These are phyloP conservation scores for Multifurca ochricompacta DNA, from an alignment of 768 basidiomycete genomes.

Conservation along the genomic window DNA sequence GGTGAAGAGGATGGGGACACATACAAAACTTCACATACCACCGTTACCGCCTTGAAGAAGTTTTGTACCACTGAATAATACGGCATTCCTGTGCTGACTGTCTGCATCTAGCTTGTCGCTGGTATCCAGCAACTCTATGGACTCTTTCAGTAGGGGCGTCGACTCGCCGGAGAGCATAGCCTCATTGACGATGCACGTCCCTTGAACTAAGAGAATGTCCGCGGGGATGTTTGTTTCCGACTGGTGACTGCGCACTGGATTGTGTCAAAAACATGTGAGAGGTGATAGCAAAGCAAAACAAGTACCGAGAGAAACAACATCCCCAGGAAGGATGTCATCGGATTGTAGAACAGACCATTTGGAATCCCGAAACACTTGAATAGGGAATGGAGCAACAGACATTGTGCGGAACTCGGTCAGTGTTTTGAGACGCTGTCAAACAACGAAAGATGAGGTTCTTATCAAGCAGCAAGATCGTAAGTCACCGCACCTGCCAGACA, in stretches of 20 bases:
- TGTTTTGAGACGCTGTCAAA: slow-evolving; percentile 74
- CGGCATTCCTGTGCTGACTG: slow-evolving; percentile 74
- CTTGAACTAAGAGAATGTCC: slow-evolving; percentile 86
- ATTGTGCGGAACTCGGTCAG: slow-evolving; percentile 95
- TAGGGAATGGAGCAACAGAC: slow-evolving; percentile 86
- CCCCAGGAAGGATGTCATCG: slow-evolving; percentile 85
- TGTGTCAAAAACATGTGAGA: slow-evolving; percentile 7
- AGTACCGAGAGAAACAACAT: slow-evolving; percentile 75
- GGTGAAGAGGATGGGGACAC: slow-evolving; percentile 3
- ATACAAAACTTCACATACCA: slow-evolving; percentile 28
- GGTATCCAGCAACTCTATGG: slow-evolving; percentile 74
- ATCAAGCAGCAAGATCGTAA: background rate
- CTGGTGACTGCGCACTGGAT: slow-evolving; percentile 47
- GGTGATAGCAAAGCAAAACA: slow-evolving; percentile 21
- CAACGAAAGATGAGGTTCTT: slow-evolving; percentile 2
- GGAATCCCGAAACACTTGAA: slow-evolving; percentile 70
- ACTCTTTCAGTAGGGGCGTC: slow-evolving; percentile 93
- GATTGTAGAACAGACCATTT: slow-evolving; percentile 79
- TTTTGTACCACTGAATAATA: slow-evolving; percentile 96
- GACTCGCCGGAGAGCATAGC: slow-evolving; percentile 99
- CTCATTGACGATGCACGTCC: slow-evolving; percentile 96
- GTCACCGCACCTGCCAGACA: slow-evolving; percentile 80
- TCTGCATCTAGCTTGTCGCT: slow-evolving; percentile 79
- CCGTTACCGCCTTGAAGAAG: slow-evolving; percentile 74
- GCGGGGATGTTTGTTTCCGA: slow-evolving; percentile 87